phyloP scores from a whole-genome alignment of 2,329 filamentous ascomycete genomes.

The Fusarium mexicanum region DNA sequence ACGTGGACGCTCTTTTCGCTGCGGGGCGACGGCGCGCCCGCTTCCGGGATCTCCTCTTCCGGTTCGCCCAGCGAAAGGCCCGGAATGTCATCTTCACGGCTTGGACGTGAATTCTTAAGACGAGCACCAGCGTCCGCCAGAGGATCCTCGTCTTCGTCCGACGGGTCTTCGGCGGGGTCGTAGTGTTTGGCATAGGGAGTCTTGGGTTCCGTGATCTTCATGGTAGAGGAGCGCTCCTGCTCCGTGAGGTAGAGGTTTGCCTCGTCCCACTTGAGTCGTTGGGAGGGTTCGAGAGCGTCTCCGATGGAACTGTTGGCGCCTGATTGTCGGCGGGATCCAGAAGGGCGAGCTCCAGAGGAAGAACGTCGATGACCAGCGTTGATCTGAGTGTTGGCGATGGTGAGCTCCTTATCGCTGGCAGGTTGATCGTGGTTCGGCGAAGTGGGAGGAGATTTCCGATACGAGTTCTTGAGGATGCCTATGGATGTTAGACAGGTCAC shows the following conservation, averaged over 20 bases:
- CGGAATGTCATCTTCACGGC: slow-evolving; percentile 80
- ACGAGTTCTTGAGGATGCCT: slow-evolving; percentile 97
- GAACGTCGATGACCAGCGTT: slow-evolving; percentile 93
- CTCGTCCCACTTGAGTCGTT: slow-evolving; percentile 97
- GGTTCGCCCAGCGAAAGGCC: slow-evolving; percentile 92
- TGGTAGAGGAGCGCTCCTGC: slow-evolving; percentile 92
- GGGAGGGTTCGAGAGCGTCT: slow-evolving; percentile 63
- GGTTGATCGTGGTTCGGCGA: slow-evolving; percentile 57
- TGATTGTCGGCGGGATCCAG: slow-evolving; percentile 78
- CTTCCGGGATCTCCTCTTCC: slow-evolving; percentile 74
- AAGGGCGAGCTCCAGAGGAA: slow-evolving; percentile 71
- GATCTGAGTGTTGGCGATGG: slow-evolving; percentile 90
- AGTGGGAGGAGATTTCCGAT: slow-evolving; percentile 66
- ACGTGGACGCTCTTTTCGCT: slow-evolving; percentile 82
- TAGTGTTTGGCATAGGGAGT: slow-evolving; percentile 95
- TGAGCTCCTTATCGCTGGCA: slow-evolving; percentile 83
- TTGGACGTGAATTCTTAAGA: slow-evolving; percentile 51
- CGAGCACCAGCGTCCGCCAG: slow-evolving; percentile 44
- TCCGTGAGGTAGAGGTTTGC: slow-evolving; percentile 97
- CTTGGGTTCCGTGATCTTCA: slow-evolving; percentile 99
- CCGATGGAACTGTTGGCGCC: slow-evolving; percentile 52
- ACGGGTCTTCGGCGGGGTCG: slow-evolving; percentile 87
- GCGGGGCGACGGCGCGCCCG: slow-evolving; percentile 48
- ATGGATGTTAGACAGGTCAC: neutral
- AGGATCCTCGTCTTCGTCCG: slow-evolving; percentile 72